Evolutionary conservation across 2,329 filamentous ascomycete species (phyloP).

Genomic region (Botrytis aclada): DNA sequence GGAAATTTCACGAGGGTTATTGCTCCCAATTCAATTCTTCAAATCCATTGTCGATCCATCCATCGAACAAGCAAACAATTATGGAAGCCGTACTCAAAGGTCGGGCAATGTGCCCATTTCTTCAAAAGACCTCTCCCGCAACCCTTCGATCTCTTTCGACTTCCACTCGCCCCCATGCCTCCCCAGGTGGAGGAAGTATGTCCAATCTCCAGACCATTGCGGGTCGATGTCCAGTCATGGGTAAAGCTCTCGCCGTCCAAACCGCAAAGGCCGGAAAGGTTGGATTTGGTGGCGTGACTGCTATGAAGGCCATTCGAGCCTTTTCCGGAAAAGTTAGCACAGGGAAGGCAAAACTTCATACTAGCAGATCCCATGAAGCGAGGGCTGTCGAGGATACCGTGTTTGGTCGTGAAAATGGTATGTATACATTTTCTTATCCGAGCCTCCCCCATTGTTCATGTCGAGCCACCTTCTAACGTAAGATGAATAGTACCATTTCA

Average conservation of each 20-base stretch:
- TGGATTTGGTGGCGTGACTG: constrained; percentile 42
- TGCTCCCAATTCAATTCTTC: background rate
- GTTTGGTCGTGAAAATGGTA: constrained; percentile 52
- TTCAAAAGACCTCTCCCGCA: constrained; percentile 89
- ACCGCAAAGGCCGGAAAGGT: constrained; percentile 52
- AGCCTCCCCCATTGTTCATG: background rate
- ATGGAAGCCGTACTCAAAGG: constrained; percentile 21
- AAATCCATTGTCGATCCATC: background rate
- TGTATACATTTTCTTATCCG: constrained; percentile 29
- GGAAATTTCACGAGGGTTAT: background rate
- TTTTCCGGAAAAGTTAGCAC: constrained; percentile 51
- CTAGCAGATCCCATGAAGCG: constrained; percentile 72
- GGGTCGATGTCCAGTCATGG: constrained; percentile 97
- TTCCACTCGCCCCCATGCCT: constrained; percentile 51
- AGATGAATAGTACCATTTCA: constrained; percentile 39
- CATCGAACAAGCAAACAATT: constrained; percentile 1
- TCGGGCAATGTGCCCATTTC: constrained; percentile 82
- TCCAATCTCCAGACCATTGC: constrained; percentile 94
- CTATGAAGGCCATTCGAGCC: constrained; percentile 50
- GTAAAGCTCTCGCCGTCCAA: constrained; percentile 92
- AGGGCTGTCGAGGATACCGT: constrained; percentile 64
- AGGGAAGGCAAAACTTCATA: constrained; percentile 75
- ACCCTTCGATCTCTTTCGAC: constrained; percentile 87
- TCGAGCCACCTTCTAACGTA: background rate
- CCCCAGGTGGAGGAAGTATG: constrained; percentile 86